Evolutionary conservation across 345 rosid genomes (phyloP), one percentile per base, ranked within the genome.

Genomic region (Bruguiera parviflora): DNA sequence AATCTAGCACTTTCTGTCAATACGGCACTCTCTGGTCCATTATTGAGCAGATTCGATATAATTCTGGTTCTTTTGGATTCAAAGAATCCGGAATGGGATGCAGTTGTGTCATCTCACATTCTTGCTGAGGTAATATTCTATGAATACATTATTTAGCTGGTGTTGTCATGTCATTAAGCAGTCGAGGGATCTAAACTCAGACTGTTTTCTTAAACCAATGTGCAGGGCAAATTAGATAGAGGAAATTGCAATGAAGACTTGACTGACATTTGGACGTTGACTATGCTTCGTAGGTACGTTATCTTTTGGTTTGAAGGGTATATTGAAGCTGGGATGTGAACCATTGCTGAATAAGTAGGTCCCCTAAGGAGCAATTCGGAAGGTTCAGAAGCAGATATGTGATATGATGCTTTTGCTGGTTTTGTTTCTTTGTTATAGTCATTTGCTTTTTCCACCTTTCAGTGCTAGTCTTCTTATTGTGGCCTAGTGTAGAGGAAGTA

Each of bases 21-120:
- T 71, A 94, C 98, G 22, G 84, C 97, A 59, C 93, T 91, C 49
- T 94, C 98, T 8, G 97, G 97, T 67, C 98, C 98, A 68, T 84
- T 93, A 63, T 73, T 93, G 78, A 91, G 96, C 84, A 89, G 98
- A 84, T 94, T 94, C 72, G 97, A 89, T 70, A 91, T 94, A 52
- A 96, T 94, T 55, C 92, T 94, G 20, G 97, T 91, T 63, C 96
- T 94, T 66, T 78, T 94, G 75, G 98, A 94, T 78, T 88, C 97
- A 37, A 94, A 91, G 80, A 89, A 89, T 86, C 98, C 98, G 11
- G 96, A 88, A 78, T 94, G 98, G 98, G 98, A 94, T 84, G 87
- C 76, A 70, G 96, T 94, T 77, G 97, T 94, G 73, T 94, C 98
- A 63, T 91, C 98, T 76, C 98, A 94, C 81, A 94, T 94, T 80